Conservation (phyloP, 2,329 filamentous ascomycete genomes). For the Lithohypha guttulata region DNA sequence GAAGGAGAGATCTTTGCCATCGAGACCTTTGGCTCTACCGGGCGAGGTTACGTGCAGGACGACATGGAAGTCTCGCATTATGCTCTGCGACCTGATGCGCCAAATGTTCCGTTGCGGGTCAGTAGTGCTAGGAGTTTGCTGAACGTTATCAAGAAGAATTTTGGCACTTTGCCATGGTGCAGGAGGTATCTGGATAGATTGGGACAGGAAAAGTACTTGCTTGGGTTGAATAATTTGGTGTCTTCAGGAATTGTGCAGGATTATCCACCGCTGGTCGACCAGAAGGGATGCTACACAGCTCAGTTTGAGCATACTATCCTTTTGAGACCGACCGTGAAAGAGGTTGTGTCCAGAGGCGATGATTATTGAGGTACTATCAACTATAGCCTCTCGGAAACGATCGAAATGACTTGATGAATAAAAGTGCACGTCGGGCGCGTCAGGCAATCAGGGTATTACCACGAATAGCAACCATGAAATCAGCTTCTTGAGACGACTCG, state of each 20-base stretch:
- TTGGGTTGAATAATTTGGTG: constrained; percentile 81
- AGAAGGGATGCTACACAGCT: constrained; percentile 89
- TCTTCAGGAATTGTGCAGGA: constrained; percentile 74
- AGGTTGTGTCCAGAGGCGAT: constrained; percentile 75
- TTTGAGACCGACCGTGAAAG: constrained; percentile 69
- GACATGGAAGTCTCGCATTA: constrained; percentile 88
- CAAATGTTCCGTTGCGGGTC: constrained; percentile 64
- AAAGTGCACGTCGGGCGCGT: too few relatives aligned
- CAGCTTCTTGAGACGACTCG: too few relatives aligned
- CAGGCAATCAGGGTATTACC: too few relatives aligned
- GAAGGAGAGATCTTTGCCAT: constrained; percentile 93
- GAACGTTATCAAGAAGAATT: constrained; percentile 90
- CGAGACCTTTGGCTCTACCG: constrained; percentile 90
- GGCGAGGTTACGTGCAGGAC: constrained; percentile 76
- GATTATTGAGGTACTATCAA: too few relatives aligned
- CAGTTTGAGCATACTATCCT: constrained; percentile 86
- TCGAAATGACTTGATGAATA: too few relatives aligned
- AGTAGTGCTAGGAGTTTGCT: constrained; percentile 76
- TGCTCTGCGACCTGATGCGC: constrained; percentile 60
- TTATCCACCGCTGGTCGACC: constrained; percentile 79
- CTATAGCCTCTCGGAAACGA: too few relatives aligned
- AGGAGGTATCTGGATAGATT: constrained; percentile 81
- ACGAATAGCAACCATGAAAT: too few relatives aligned
- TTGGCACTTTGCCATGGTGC: constrained; percentile 84
- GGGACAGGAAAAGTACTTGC: constrained; percentile 88